These are phyloP conservation scores for Prototheca wickerhamii DNA, from an alignment of 163 green algal species.

Conservation along the genomic window DNA sequence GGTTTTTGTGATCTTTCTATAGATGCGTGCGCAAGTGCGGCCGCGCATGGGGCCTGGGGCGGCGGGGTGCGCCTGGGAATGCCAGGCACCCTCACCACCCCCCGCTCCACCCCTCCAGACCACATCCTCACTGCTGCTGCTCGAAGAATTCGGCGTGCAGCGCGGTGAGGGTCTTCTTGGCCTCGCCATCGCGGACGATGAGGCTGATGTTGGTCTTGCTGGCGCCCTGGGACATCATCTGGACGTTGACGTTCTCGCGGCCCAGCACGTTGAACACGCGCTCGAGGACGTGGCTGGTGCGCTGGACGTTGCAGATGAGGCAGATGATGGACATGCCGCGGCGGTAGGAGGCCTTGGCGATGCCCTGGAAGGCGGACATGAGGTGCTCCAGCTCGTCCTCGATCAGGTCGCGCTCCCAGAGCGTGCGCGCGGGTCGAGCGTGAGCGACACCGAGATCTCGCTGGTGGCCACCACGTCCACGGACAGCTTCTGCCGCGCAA, in stretches of 20 bases:
- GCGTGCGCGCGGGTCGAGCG: constrained; percentile 81
- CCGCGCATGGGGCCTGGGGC: too few species aligned
- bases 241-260: constrained; percentile 67
- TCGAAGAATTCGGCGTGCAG: constrained; percentile 84
- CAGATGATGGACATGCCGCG: constrained; percentile 78
- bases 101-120: too few species aligned
- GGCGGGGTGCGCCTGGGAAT: too few species aligned
- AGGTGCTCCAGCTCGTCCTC: constrained; percentile 73
- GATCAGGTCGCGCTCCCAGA: constrained; percentile 75
- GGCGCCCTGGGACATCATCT: constrained; percentile 84
- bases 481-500: constrained; percentile 68
- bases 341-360: constrained; percentile 47
- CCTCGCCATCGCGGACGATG: constrained; percentile 67
- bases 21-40: too few species aligned
- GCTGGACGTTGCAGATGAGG: constrained; percentile 93
- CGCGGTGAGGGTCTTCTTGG: constrained; percentile 41
- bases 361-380: constrained; percentile 42
- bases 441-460: constrained; percentile 87
- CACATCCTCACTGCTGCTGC: too few species aligned
- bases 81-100: too few species aligned
- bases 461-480: constrained; percentile 93
- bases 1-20: too few species aligned
- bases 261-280: constrained; percentile 68
- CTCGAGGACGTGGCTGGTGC: constrained; percentile 82
- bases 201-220: constrained; percentile 93